Base-by-base conservation (phyloP, 192 early-diverging fungal genomes). In the Piromyces sp. region DNA sequence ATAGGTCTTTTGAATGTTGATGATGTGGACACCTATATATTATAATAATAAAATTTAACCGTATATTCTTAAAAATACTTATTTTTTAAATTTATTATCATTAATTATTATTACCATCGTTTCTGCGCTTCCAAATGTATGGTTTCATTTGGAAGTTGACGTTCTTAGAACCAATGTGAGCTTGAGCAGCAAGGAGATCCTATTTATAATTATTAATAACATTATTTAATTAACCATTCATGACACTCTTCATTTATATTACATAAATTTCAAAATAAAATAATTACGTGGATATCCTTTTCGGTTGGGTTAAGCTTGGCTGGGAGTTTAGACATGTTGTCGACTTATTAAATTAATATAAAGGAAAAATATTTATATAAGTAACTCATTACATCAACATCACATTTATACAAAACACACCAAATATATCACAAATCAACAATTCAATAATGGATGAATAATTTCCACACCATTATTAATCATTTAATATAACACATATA, bases 1-100 rank as follows among this genome's bases (percentile, higher is more conserved):
- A 95, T 97, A 99, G 88, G 98, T 99, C 94, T 99, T 99, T 85
- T 94, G 95, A 80, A 96, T 91, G 94, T 99, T 98, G 92, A 99
- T 97, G 89, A 99, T 91, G 93, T 98, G 91, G 86, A 99, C 90
- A 88, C 94, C 94, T 92, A 82, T 38, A 58, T 16, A 38, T 40
- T 19, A 36, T 14, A 26, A 30, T 31, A 78, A 58, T 31, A 38
- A 31, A 13, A 51, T 28, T 68, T 22, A 84, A n/a, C n/a, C 1
- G 7, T 38, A 15, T 14, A 14, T 38, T 40, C n/a, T 80, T 33
- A 29, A 4, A 31, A 68, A 80, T n/a, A n/a, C n/a, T n/a, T n/a
- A n/a, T n/a, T n/a, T n/a, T n/a, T n/a, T n/a, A n/a, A n/a, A n/a
- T n/a, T n/a, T n/a, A n/a, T n/a, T n/a, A n/a, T n/a, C n/a, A n/a